A percentile compares a stretch with the other conserved stretches of the same genome.
Conservation (phyloP, 176 grass and related monocot species). For the Musa itinerans region DNA sequence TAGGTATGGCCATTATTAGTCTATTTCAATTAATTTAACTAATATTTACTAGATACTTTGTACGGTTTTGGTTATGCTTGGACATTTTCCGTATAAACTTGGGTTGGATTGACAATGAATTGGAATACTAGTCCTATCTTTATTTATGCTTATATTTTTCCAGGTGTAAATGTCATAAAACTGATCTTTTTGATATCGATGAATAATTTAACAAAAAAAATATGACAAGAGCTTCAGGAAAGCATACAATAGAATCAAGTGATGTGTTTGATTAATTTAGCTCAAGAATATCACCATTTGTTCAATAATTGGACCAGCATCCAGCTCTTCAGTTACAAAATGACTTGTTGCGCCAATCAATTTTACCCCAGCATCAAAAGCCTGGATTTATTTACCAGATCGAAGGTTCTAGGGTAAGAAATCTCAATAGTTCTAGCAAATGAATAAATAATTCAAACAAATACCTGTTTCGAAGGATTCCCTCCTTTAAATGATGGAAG, state of each 20-base stretch:
- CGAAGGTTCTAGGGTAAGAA: neutral
- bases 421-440: neutral
- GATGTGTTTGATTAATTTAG: neutral
- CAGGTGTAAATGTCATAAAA: neutral
- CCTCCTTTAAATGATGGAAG: constrained; percentile 98
- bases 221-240: too few relatives aligned
- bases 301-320: constrained; percentile 86
- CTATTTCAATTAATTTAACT: too few relatives aligned
- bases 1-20: too few relatives aligned
- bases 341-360: constrained; percentile 92
- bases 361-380: constrained; percentile 94
- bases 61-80: too few relatives aligned
- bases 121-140: too few relatives aligned
- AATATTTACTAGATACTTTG: too few relatives aligned
- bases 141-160: too few relatives aligned
- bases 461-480: constrained; percentile 78
- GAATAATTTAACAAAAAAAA: neutral
- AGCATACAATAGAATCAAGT: neutral
- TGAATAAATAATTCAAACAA: constrained; percentile 8
- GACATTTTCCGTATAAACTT: too few relatives aligned
- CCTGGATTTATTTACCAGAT: constrained; percentile 38
- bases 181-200: neutral
- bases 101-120: too few relatives aligned
- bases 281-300: constrained; percentile 55
- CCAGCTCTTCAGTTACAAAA: constrained; percentile 89